A percentile compares a stretch with the other conserved stretches of the same genome.
Evolutionary conservation across 2,329 filamentous ascomycete genomes (phyloP).

Genomic region (Talaromyces sp.): DNA sequence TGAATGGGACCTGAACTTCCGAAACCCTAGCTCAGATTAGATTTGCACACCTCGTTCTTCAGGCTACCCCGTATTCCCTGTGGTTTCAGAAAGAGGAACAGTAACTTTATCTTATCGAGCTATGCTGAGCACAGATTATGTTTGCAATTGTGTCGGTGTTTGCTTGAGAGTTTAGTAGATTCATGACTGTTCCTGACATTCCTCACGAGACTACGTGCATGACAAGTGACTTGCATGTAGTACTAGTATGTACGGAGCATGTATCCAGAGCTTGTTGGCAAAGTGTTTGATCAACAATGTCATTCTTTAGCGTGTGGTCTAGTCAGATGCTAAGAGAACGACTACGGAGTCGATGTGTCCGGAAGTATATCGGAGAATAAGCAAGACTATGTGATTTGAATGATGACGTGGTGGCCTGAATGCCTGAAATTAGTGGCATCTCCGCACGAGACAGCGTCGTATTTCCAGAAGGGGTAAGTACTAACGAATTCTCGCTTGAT

Average conservation of each 20-base stretch:
- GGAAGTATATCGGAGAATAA: constrained; percentile 2
- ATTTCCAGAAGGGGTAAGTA: constrained; percentile 1
- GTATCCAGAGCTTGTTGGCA: not conserved
- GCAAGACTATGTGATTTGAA: not conserved
- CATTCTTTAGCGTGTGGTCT: not conserved
- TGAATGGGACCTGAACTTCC: not conserved
- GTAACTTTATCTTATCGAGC: not conserved
- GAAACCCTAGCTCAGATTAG: constrained; percentile 1
- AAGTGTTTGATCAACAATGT: not conserved
- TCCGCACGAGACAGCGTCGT: not conserved
- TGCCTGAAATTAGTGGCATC: constrained; percentile 9
- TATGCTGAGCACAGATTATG: not conserved
- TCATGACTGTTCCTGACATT: constrained; percentile 2
- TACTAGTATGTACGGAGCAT: not conserved
- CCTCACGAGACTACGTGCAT: not conserved
- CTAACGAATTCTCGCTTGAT: not conserved
- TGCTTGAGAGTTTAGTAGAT: not conserved
- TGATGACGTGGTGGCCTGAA: not conserved
- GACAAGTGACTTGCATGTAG: not conserved
- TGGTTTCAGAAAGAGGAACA: not conserved
- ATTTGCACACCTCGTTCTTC: not conserved
- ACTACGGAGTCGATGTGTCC: not conserved
- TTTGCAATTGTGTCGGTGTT: not conserved
- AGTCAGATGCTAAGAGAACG: not conserved
- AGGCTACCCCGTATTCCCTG: not conserved